Evolutionary conservation across 495 filamentous ascomycete species (phyloP).

Genomic region (Penicillium antarcticum): DNA sequence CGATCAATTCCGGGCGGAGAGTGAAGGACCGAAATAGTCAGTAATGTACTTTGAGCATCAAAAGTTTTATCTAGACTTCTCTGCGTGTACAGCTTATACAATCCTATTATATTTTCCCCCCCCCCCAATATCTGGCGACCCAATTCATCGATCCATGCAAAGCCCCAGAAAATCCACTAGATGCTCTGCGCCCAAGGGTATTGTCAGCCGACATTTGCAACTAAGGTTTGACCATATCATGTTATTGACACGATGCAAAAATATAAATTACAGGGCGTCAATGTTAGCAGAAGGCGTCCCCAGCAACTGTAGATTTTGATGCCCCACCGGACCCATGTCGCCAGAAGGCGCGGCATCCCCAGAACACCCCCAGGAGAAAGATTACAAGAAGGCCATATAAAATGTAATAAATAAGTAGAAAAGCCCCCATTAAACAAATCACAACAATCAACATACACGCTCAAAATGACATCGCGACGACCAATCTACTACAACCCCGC

Average conservation of each 20-base stretch:
- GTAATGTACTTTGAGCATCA: background rate
- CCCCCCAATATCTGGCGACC: too few species aligned
- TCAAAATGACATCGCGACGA: conserved; percentile 17
- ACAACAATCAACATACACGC: background rate
- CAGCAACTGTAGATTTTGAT: background rate
- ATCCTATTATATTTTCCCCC: too few species aligned
- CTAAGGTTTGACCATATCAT: too few species aligned
- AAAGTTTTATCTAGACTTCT: background rate
- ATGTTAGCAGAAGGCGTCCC: background rate
- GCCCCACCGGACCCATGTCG: conserved; percentile 12
- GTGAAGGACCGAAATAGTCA: background rate
- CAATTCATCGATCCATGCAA: too few species aligned
- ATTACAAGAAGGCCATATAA: background rate
- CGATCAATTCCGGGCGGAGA: conserved; percentile 16
- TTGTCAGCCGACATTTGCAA: too few species aligned
- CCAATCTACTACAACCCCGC: conserved; percentile 31
- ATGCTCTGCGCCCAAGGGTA: too few species aligned
- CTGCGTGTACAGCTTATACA: too few species aligned
- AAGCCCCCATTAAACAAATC: background rate
- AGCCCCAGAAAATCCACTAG: too few species aligned
- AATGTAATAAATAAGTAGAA: background rate
- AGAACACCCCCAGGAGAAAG: conserved; percentile 1
- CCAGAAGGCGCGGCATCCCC: conserved; percentile 15
- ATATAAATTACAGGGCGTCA: too few species aligned
- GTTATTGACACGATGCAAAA: too few species aligned